These are phyloP conservation scores for Nadsonia commutata DNA, from an alignment of 1,139 yeast genomes.

Conservation along the genomic window DNA sequence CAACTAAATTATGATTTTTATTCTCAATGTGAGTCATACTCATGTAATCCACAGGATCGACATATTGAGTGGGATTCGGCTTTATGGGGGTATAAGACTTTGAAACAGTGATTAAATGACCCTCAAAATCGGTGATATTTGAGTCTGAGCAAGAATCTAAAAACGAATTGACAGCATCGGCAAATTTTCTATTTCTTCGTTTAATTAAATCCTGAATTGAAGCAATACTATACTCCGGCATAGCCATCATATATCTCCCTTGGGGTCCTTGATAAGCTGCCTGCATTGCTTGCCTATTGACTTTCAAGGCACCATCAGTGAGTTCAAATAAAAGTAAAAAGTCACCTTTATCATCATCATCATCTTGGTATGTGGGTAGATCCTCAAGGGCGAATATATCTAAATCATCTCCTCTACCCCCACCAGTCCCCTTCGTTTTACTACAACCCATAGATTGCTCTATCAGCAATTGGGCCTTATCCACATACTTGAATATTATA, in stretches of 20 bases:
- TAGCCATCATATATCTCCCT: background rate
- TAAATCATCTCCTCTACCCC: conserved; percentile 13
- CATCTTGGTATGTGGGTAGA: no score
- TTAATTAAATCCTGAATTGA: conserved; percentile 46
- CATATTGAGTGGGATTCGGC: conserved; percentile 1
- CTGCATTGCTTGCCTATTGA: conserved; percentile 12
- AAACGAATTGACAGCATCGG: conserved; percentile 28
- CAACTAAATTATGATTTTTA: conserved; percentile 1
- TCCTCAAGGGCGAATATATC: conserved; percentile 35
- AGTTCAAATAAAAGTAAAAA: conserved; percentile 57
- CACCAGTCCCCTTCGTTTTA: conserved; percentile 10
- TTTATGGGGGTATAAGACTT: conserved; percentile 33
- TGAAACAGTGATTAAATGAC: conserved; percentile 5
- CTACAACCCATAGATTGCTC: background rate
- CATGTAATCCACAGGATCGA: conserved; percentile 13
- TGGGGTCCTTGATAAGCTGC: conserved; percentile 1
- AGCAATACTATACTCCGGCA: conserved; percentile 32
- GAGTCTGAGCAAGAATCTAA: conserved; percentile 18
- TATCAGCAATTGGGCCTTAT: conserved; percentile 19
- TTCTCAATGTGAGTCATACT: conserved; percentile 6
- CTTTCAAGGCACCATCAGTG: conserved; percentile 44
- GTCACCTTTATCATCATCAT: conserved; percentile 17
- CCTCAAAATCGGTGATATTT: conserved; percentile 27
- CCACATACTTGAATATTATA: conserved; percentile 52
- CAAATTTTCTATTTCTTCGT: conserved; percentile 43